Evolutionary conservation across 2,329 filamentous ascomycete genomes (phyloP), one percentile per base, ranked within the genome.

Genomic region (Nemania sp.): DNA sequence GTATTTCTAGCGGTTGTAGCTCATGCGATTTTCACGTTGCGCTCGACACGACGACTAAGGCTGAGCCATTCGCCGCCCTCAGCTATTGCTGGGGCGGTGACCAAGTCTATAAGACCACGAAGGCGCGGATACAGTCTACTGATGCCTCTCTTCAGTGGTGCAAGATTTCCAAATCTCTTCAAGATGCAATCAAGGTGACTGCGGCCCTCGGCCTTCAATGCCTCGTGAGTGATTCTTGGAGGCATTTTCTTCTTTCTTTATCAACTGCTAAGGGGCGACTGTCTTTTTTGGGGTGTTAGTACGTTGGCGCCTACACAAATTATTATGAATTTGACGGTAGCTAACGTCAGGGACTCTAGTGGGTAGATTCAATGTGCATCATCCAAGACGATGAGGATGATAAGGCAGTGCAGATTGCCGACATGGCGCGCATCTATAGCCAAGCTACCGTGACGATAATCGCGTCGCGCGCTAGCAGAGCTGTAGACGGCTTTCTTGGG

Each of bases 201-300:
- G 27, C 27, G 3, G 51, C 57, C 27, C 43, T 66, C 18, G 64
- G 64, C 11, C 51, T 66, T 15, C 18, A 52, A 52, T 62, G 27
- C 38, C 64, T 66, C 6, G 38, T 43, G 24, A 45, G 38, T 49
- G 43, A 51, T 51, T 29, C 43, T 22, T n/a, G n/a, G 29, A 38
- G 29, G n/a, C n/a, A n/a, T n/a, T n/a, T 13, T 24, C 1, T 38
- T 35, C 53, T 79, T 77, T 1, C 76, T 69, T 0, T n/a, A 47
- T 24, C 43, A 20, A 47, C 18, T 47, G 22, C 10, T 47, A 24
- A 22, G 43, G 4, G 2, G 4, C n/a, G 8, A 41, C 8, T 15
- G 7, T 41, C 3, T 41, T 15, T 41, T 41, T 6, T 41, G 3
- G 13, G 7, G 6, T 41, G 3, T 3, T 3, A 41, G 35, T 15